A percentile compares a stretch with the other conserved stretches of the same genome.
Conservation (phyloP, 768 basidiomycete species). For the Boletus subcaerulescens region DNA sequence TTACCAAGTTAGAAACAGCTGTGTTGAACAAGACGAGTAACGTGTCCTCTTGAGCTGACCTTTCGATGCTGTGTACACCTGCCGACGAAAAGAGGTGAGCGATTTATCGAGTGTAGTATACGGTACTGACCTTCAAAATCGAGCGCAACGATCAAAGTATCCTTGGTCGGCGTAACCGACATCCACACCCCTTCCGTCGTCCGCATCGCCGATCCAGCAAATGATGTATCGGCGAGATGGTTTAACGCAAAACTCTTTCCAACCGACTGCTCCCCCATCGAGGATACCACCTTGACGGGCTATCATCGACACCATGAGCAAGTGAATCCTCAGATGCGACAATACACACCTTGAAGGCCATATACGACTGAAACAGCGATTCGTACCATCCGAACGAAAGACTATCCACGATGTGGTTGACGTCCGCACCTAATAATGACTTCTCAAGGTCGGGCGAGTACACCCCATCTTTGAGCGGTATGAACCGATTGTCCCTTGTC, state of each 20-base stretch:
- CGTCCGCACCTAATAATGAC: conserved; percentile 55
- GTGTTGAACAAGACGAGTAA: conserved; percentile 63
- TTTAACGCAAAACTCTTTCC: conserved; percentile 60
- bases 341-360: conserved; percentile 47
- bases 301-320: conserved; percentile 16
- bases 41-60: conserved; percentile 61
- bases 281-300: conserved; percentile 64
- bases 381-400: conserved; percentile 66
- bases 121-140: conserved; percentile 54
- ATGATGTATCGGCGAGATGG: conserved; percentile 61
- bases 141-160: conserved; percentile 52
- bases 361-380: conserved; percentile 59
- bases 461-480: conserved; percentile 59
- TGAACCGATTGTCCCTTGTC: conserved; percentile 55
- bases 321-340: rapidly evolving
- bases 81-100: background rate
- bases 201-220: conserved; percentile 65
- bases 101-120: background rate
- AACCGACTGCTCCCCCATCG: conserved; percentile 68
- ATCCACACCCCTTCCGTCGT: conserved; percentile 69
- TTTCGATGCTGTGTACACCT: conserved; percentile 63
- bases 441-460: conserved; percentile 48
- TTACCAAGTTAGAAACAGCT: conserved; percentile 60
- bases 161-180: conserved; percentile 59
- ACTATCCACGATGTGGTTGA: conserved; percentile 52